Evolutionary conservation across 306 rosid species (phyloP), one percentile per base, ranked within the genome.

Genomic region (Rosa lucieae): DNA sequence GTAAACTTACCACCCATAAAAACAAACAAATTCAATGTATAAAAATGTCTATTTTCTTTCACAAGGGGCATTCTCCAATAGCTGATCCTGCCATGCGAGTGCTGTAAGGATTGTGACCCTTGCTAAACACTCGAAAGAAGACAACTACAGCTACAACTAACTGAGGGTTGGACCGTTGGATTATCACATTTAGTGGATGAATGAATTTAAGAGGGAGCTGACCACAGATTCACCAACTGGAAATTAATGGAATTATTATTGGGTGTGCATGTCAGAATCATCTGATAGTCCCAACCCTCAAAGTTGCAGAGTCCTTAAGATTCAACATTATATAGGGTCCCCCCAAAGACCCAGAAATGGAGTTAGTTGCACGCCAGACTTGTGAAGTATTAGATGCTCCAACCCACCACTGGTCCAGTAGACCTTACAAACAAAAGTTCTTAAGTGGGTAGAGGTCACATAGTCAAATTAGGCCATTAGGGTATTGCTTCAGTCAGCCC

Each of bases 241-340:
- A 65, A 79, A 62, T 63, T 61, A 61, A 71, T 37, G 69, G 70
- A 26, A n/a, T 56, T 56, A n/a, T 42, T 12, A 42, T 11, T 40
- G 49, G 37, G 18, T 75, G 66, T 40, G 68, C 23, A 20, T 77
- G 82, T 79, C 82, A 72, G 65, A 26, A 62, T 72, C 78, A 21
- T 48, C 63, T 72, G 67, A 63, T 66, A 8, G 48, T 47, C 37
- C 46, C 62, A 47, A 47, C 32, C 53, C 55, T 75, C 13, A 10
- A 44, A 67, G 5, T 29, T 72, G 63, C 62, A 65, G 78, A 61
- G 35, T 61, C 76, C 52, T 74, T 73, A 13, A 2, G 76, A 29
- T 18, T 75, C 71, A 81, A 58, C 68, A 62, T 62, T 62, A 62
- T 62, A 62, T 13, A 10, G 76, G 81, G 76, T 20, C 71, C 83